Base-by-base conservation (phyloP, 495 filamentous ascomycete genomes). In the Xylaria nigripes region DNA sequence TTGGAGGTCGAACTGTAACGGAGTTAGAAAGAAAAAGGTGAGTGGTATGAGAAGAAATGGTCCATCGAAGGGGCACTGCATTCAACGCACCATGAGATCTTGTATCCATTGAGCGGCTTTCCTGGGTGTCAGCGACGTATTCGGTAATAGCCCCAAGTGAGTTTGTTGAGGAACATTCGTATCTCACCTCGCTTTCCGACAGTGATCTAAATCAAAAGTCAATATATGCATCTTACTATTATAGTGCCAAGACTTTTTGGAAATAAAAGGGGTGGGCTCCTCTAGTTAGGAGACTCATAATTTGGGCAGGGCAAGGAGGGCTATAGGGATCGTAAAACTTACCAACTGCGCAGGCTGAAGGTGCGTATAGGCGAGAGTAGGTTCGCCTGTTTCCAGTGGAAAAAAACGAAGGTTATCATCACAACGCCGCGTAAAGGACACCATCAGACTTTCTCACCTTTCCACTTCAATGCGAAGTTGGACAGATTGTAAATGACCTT, bases 341-440 rank as follows among this genome's bases (percentile, higher is more conserved):
- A 62, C 62, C 80, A 57, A 50, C 29, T 55, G 53, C 13, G 53
- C 53, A 2, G 86, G 77, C 70, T 93, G 89, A 53, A 82, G 82
- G 69, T 96, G 89, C n/a, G 90, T 95, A 75, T 87, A 95, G 12
- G 82, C 87, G 6, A 95, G 77, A 53, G 75, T 74, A 2, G 81
- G 76, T 30, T 78, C 59, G 30, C 68, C 58, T 59, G 25, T 7
- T 18, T 40, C 16, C n/a, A n/a, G n/a, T n/a, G n/a, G 36, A 7
- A 40, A 3, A 16, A 40, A 40, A 29, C 16, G 19, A 36, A n/a
- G 0, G 34, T 55, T 21, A 48, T 38, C 18, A 44, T 25, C 53
- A 18, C 34, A 45, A 22, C 34, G 21, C 59, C 50, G 22, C 8
- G 16, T 6, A 65, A 68, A 41, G 71, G 72, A 18, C 18, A 27